phyloP scores from a whole-genome alignment of 164 flowering plant genomes.

The Piper betle region DNA sequence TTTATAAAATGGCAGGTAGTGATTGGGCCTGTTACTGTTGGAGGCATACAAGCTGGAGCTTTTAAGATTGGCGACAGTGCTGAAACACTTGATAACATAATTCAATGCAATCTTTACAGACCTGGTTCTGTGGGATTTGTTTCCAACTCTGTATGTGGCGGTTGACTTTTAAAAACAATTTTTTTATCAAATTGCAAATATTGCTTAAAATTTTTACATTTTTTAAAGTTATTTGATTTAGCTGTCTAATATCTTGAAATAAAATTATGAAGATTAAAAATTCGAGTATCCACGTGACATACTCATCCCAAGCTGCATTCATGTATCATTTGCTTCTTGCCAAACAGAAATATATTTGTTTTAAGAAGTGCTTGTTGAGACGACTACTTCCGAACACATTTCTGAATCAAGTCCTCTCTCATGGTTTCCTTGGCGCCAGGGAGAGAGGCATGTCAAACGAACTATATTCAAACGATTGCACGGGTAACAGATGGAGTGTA shows the following conservation, averaged over 20 bases:
- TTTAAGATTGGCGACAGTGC: slow-evolving; percentile 95
- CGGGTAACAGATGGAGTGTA: slow-evolving; percentile 98
- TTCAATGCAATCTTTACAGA: slow-evolving; percentile 92
- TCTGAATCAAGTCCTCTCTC: neutral
- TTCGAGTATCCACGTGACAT: too few species aligned
- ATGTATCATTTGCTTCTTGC: too few species aligned
- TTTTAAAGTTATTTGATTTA: too few species aligned
- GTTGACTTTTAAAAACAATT: too few species aligned
- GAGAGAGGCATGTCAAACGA: slow-evolving; percentile 99
- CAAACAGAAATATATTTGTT: too few species aligned
- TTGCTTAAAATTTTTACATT: too few species aligned
- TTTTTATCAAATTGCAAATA: neutral
- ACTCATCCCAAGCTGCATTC: too few species aligned
- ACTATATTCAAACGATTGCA: slow-evolving; percentile 78
- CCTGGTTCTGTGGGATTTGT: slow-evolving; percentile 99
- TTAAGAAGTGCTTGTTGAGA: neutral
- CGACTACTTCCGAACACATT: too few species aligned
- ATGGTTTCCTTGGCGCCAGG: slow-evolving; percentile 25
- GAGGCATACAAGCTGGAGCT: slow-evolving; percentile 94
- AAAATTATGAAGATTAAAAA: too few species aligned
- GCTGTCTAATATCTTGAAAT: too few species aligned
- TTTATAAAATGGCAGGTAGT: slow-evolving; percentile 52
- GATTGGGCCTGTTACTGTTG: slow-evolving; percentile 97
- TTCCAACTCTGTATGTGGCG: slow-evolving; percentile 91
- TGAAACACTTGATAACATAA: slow-evolving; percentile 88